phyloP scores from a whole-genome alignment of 768 basidiomycete species.

The Serendipita vermifera region DNA sequence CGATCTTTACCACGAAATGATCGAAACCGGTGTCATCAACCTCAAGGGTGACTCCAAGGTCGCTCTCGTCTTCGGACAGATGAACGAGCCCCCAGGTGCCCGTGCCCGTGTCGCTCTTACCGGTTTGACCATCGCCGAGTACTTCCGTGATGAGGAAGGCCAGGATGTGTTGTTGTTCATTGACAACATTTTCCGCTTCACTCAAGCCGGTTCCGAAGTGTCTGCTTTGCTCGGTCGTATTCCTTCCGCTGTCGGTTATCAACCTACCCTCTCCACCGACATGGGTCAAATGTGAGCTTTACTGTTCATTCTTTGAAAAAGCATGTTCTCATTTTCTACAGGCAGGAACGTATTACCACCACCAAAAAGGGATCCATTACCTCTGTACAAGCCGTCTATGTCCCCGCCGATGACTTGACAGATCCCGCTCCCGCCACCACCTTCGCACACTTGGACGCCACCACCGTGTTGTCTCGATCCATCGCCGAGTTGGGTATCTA shows the following conservation, averaged over 20 bases:
- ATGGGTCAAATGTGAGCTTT: conserved; percentile 94
- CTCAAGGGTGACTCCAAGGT: conserved; percentile 99
- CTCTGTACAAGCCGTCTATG: conserved; percentile 99
- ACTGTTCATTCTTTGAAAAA: neutral
- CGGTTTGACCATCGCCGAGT: conserved; percentile 98
- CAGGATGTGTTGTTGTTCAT: conserved; percentile 99
- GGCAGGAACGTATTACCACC: conserved; percentile 99
- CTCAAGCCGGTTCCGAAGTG: conserved; percentile 99
- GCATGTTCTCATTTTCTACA: conserved; percentile 20
- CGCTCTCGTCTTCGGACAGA: conserved; percentile 99
- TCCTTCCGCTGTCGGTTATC: conserved; percentile 99
- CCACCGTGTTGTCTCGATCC: conserved; percentile 97
- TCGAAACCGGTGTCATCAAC: conserved; percentile 99
- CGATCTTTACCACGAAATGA: conserved; percentile 98
- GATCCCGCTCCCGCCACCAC: conserved; percentile 99
- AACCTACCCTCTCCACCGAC: conserved; percentile 98
- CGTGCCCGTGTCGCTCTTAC: conserved; percentile 99
- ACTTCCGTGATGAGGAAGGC: conserved; percentile 99
- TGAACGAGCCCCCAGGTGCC: conserved; percentile 99
- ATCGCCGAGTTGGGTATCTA: conserved; percentile 99
- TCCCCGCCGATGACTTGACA: conserved; percentile 99
- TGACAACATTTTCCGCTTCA: conserved; percentile 99
- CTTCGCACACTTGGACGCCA: conserved; percentile 99
- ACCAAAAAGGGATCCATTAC: conserved; percentile 99
- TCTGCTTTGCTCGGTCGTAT: conserved; percentile 99